Evolutionary conservation across 345 rosid genomes (phyloP).

Genomic region (Rubroshorea leprosula): DNA sequence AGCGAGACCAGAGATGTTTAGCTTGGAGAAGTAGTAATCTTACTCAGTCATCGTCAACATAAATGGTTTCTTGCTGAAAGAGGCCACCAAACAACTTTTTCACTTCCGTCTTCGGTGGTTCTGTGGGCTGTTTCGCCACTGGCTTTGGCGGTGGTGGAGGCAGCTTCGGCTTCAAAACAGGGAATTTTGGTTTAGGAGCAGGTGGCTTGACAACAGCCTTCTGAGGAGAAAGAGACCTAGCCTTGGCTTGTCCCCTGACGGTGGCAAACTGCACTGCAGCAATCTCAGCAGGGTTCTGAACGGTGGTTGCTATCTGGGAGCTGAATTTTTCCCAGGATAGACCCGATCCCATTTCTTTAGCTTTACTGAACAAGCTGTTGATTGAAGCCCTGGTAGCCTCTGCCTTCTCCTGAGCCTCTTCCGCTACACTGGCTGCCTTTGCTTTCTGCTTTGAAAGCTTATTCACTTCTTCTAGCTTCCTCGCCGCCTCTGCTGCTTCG

Average conservation of each 20-base stretch:
- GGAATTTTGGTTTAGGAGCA: slow-evolving; percentile 11
- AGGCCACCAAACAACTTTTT: slow-evolving; percentile 85
- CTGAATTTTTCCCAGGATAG: slow-evolving; percentile 65
- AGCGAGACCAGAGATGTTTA: not conserved
- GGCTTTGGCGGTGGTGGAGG: slow-evolving; percentile 24
- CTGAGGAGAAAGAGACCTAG: slow-evolving; percentile 49
- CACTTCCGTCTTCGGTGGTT: slow-evolving; percentile 40
- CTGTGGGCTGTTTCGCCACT: slow-evolving; percentile 23
- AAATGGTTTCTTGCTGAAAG: slow-evolving; percentile 88
- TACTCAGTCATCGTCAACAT: slow-evolving; percentile 66
- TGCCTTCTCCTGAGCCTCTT: slow-evolving; percentile 58
- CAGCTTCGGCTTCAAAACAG: slow-evolving; percentile 22
- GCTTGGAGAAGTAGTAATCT: not conserved
- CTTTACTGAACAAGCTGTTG: slow-evolving; percentile 49
- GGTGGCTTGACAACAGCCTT: slow-evolving; percentile 53
- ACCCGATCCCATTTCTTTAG: slow-evolving; percentile 60
- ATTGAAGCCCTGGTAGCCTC: slow-evolving; percentile 45
- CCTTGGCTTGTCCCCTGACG: slow-evolving; percentile 80
- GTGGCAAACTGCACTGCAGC: slow-evolving; percentile 73
- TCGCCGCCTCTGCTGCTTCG: slow-evolving; percentile 49
- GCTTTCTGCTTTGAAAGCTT: slow-evolving; percentile 58
- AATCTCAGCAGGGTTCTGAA: slow-evolving; percentile 34
- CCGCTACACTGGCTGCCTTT: slow-evolving; percentile 46
- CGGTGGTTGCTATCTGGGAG: slow-evolving; percentile 54
- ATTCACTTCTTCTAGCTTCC: slow-evolving; percentile 44